Conservation (phyloP, 176 grass and related monocot species). For the Lolium perenne region DNA sequence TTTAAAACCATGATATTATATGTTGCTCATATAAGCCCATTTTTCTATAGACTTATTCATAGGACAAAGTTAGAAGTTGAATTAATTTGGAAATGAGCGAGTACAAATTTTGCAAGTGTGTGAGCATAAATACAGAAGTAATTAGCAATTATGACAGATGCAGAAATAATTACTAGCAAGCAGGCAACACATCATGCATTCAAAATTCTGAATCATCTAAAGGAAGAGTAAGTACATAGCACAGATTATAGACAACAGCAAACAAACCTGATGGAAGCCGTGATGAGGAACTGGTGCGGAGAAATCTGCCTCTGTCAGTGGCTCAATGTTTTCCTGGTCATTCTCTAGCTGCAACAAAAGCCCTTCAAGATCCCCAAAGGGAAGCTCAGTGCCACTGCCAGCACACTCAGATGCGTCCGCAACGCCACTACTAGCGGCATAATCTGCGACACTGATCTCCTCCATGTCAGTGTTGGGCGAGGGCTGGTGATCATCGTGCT, state of each 20-base stretch:
- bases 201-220: neutral
- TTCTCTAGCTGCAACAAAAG: constrained; percentile 57
- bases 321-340: constrained; percentile 47
- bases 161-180: neutral
- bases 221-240: neutral
- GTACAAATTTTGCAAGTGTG: constrained; percentile 8
- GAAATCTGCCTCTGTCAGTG: constrained; percentile 22
- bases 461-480: constrained; percentile 24
- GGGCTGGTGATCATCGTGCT: constrained; percentile 19
- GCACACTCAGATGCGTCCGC: constrained; percentile 6
- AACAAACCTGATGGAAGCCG: constrained; percentile 28
- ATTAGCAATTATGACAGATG: no score
- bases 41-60: no score
- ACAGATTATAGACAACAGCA: constrained; percentile 10
- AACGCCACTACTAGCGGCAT: constrained; percentile 2
- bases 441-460: constrained; percentile 33
- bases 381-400: constrained; percentile 34
- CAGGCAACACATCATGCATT: neutral
- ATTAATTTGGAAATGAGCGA: no score
- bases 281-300: constrained; percentile 26
- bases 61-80: no score
- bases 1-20: no score
- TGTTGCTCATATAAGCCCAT: no score
- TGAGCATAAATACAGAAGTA: neutral
- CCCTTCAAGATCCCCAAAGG: constrained; percentile 58